phyloP scores from a whole-genome alignment of 148 eudicot genomes.

The Persicaria tinctoria region DNA sequence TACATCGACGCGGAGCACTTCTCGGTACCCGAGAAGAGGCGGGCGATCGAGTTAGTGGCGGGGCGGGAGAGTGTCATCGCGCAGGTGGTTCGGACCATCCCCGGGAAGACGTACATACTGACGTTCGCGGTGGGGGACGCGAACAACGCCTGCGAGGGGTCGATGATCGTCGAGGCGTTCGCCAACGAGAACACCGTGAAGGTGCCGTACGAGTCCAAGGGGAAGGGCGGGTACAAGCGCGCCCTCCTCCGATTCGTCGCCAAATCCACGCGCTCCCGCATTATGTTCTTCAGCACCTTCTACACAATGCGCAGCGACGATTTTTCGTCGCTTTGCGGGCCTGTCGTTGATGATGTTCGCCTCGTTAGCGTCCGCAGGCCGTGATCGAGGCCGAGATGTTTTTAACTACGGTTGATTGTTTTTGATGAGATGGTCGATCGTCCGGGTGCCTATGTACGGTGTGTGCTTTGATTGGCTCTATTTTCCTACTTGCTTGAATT shows the following conservation, averaged over 20 bases:
- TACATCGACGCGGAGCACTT: slow-evolving; percentile 75
- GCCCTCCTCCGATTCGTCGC: slow-evolving; percentile 68
- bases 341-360: slow-evolving; percentile 69
- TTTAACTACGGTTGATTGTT: too few species aligned
- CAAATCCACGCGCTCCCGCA: slow-evolving; percentile 33
- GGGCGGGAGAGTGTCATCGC: slow-evolving; percentile 85
- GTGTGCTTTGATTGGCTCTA: not conserved
- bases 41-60: slow-evolving; percentile 83
- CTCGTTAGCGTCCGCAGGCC: slow-evolving; percentile 61
- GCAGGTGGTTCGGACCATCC: slow-evolving; percentile 53
- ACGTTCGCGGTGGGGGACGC: slow-evolving; percentile 80
- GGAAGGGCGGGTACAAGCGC: slow-evolving; percentile 75
- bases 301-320: slow-evolving; percentile 79
- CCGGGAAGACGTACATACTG: slow-evolving; percentile 46
- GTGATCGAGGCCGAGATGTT: slow-evolving; percentile 9
- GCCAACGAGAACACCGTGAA: slow-evolving; percentile 54
- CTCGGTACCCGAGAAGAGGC: slow-evolving; percentile 52
- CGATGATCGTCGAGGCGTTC: slow-evolving; percentile 82
- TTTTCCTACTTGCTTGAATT: not conserved
- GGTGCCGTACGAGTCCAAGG: slow-evolving; percentile 75
- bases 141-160: slow-evolving; percentile 69
- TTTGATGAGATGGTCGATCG: too few species aligned
- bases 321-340: slow-evolving; percentile 76
- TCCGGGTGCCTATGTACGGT: too few species aligned
- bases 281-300: slow-evolving; percentile 75